Conservation (phyloP, 441 rosid genomes). For the Erysimum pusillum region DNA sequence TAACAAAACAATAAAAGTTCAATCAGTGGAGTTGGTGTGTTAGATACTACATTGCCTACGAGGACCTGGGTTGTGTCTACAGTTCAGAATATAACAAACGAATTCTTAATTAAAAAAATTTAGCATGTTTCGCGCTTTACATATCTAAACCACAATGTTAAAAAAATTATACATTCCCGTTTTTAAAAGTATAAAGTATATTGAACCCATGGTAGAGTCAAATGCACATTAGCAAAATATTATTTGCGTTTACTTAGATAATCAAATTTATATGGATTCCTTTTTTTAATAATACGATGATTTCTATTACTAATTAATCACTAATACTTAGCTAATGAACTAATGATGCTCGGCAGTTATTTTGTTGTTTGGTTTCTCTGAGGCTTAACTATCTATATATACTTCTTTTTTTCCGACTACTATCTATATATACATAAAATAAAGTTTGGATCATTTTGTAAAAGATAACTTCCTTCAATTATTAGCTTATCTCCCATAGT, state of each 20-base stretch:
- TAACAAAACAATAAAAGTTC: constrained; percentile 13
- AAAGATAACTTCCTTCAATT: not conserved
- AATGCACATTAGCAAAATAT: not conserved
- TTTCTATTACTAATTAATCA: not conserved
- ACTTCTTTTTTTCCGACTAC: too few relatives aligned
- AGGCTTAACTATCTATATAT: not conserved
- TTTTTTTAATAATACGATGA: not conserved
- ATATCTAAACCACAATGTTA: not conserved
- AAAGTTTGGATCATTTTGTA: not conserved
- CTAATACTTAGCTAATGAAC: not conserved
- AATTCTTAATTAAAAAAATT: not conserved
- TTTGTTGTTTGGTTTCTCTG: not conserved
- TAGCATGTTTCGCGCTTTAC: not conserved
- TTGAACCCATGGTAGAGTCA: not conserved
- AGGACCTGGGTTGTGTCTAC: constrained; percentile 14
- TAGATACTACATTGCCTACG: constrained; percentile 8
- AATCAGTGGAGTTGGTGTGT: constrained; percentile 31
- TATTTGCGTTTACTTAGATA: constrained; percentile 1
- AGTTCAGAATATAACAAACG: not conserved
- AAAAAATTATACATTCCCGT: not conserved
- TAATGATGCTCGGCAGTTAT: not conserved
- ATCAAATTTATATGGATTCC: not conserved
- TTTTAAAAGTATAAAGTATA: not conserved
- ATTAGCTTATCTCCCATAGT: not conserved
- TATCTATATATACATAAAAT: too few relatives aligned